Evolutionary conservation across 768 basidiomycete species (phyloP).

Genomic region (Crassisporium funariophilum): DNA sequence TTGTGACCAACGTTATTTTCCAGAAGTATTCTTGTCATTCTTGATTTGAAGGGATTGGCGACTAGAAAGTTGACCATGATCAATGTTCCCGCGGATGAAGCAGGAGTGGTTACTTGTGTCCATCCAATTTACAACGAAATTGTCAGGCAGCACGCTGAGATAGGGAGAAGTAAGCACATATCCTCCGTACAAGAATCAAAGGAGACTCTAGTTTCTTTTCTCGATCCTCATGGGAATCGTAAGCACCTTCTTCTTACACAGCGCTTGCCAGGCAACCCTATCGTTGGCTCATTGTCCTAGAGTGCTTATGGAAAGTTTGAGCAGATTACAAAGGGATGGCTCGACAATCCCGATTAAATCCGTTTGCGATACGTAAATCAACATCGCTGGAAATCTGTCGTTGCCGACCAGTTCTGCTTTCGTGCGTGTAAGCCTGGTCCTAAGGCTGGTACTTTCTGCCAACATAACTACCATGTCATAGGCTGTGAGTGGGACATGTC

Average conservation of each 20-base stretch:
- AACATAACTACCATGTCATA: slow-evolving; percentile 60
- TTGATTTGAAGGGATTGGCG: slow-evolving; percentile 50
- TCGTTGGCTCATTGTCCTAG: slow-evolving; percentile 75
- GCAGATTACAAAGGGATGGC: slow-evolving; percentile 78
- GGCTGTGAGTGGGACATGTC: slow-evolving; percentile 68
- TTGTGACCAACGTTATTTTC: slow-evolving; percentile 4
- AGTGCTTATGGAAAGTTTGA: slow-evolving; percentile 59
- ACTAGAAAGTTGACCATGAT: slow-evolving; percentile 66
- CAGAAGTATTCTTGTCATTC: background rate
- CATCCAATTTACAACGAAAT: background rate
- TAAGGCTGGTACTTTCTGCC: slow-evolving; percentile 53
- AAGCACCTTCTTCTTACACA: slow-evolving; percentile 20
- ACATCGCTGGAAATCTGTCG: slow-evolving; percentile 59
- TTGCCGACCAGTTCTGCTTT: slow-evolving; percentile 66
- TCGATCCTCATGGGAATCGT: slow-evolving; percentile 73
- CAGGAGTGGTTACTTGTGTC: slow-evolving; percentile 40
- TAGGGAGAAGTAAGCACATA: slow-evolving; percentile 26
- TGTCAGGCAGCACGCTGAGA: background rate
- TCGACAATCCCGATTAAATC: slow-evolving; percentile 12
- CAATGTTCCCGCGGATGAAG: slow-evolving; percentile 63
- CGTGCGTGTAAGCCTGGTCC: slow-evolving; percentile 62
- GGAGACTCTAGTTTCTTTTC: background rate
- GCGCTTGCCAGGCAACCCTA: slow-evolving; percentile 50
- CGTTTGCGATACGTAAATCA: background rate
- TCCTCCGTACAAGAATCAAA: background rate